phyloP scores from a whole-genome alignment of 2,329 filamentous ascomycete genomes.

The Epichloe bromicola region DNA sequence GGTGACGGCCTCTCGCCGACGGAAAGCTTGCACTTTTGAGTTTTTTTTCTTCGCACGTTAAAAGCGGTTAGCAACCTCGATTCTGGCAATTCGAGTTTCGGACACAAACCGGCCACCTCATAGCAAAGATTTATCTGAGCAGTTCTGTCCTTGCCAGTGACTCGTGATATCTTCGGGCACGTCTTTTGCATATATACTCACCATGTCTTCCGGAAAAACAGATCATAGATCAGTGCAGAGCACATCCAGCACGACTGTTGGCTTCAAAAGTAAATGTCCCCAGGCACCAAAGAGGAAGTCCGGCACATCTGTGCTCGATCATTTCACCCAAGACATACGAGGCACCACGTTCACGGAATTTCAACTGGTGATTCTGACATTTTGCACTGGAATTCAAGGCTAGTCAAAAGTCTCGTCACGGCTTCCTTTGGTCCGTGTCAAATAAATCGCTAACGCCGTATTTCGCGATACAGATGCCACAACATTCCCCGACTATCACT shows the following conservation, averaged over 20 bases:
- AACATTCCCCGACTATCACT: slow-evolving; percentile 47
- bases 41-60: too few species aligned
- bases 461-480: slow-evolving; percentile 32
- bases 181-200: not conserved
- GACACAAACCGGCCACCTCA: not conserved
- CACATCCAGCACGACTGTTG: not conserved
- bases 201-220: not conserved
- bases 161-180: not conserved
- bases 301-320: slow-evolving; percentile 1
- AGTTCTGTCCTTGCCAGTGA: not conserved
- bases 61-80: not conserved
- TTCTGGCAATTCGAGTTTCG: not conserved
- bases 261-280: not conserved
- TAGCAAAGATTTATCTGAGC: not conserved
- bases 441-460: not conserved
- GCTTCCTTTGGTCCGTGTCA: not conserved
- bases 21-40: not conserved
- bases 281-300: not conserved
- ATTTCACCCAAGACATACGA: slow-evolving; percentile 20
- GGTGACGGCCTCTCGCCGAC: not conserved
- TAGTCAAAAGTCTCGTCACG: not conserved
- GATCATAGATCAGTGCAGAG: not conserved
- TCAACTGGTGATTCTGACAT: slow-evolving; percentile 33
- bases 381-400: slow-evolving; percentile 39
- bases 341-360: slow-evolving; percentile 29